Evolutionary conservation across 192 early-diverging fungal species (phyloP).

Genomic region (Backusella macrospora): DNA sequence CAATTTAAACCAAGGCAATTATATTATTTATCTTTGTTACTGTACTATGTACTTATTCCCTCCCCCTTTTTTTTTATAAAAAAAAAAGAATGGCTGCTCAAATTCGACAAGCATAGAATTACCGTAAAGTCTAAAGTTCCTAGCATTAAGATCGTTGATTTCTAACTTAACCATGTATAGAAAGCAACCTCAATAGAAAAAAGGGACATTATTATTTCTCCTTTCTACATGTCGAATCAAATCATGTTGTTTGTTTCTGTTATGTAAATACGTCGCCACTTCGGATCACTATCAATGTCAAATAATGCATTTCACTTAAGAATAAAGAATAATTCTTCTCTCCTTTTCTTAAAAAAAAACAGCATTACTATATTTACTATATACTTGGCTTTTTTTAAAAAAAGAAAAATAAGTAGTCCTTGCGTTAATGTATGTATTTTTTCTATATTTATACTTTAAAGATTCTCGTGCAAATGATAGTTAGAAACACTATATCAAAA

Average conservation of each 20-base stretch:
- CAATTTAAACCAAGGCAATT: background rate
- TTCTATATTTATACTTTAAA: background rate
- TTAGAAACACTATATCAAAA: no score
- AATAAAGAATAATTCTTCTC: background rate
- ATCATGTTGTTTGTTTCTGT: background rate
- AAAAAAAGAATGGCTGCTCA: background rate
- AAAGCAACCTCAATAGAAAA: background rate
- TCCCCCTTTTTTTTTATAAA: background rate
- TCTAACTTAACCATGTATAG: constrained; percentile 1
- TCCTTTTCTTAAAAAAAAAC: background rate
- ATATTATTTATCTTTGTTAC: background rate
- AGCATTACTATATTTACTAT: constrained; percentile 5
- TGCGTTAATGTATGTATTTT: background rate
- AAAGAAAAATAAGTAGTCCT: background rate
- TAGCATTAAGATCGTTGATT: background rate
- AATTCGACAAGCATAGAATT: background rate
- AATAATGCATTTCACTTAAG: background rate
- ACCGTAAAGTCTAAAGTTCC: background rate
- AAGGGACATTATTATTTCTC: constrained; percentile 3
- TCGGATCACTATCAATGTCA: background rate
- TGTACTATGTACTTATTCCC: background rate
- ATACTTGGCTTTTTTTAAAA: background rate
- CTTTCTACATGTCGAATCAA: background rate
- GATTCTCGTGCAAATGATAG: no score
- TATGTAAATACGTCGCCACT: background rate